Evolutionary conservation across 768 basidiomycete genomes (phyloP).

Genomic region (Mycena vitilis): DNA sequence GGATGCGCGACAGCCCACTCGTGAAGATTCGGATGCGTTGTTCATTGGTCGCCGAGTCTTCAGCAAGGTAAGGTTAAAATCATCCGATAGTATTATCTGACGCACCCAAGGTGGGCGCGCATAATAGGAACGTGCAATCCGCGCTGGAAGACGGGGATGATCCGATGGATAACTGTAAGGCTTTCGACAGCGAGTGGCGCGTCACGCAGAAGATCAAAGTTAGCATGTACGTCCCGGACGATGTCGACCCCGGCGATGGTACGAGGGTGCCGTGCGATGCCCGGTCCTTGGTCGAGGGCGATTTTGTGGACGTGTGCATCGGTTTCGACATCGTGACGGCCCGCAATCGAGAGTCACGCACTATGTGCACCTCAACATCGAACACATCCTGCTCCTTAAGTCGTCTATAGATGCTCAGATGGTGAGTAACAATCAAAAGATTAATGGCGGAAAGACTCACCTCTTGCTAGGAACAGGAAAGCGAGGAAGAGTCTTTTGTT

Average conservation of each 20-base stretch:
- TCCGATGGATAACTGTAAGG: background rate
- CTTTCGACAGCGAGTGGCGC: background rate
- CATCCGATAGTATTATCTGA: no score
- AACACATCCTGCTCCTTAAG: conserved; percentile 3
- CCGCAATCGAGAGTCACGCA: no score
- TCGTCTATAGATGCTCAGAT: background rate
- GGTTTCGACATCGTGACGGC: conserved; percentile 10
- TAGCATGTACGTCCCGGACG: background rate
- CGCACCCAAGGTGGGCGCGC: no score
- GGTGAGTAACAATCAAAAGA: background rate
- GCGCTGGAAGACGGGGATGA: conserved; percentile 1
- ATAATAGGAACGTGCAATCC: no score
- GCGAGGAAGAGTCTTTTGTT: no score
- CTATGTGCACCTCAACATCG: conserved; percentile 6
- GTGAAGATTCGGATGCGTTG: background rate
- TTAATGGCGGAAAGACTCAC: no score
- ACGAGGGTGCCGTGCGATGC: background rate
- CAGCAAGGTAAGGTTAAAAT: no score
- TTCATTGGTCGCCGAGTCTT: background rate
- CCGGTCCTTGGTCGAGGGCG: background rate
- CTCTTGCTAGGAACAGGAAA: no score
- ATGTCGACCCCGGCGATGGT: background rate
- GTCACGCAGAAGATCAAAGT: background rate
- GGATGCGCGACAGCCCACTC: background rate
- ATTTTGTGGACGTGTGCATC: conserved; percentile 18